A percentile compares a stretch with the other conserved stretches of the same genome.
These are phyloP conservation scores for Barbatosphaeria neglecta DNA, from an alignment of 495 filamentous ascomycete genomes.

Conservation along the genomic window DNA sequence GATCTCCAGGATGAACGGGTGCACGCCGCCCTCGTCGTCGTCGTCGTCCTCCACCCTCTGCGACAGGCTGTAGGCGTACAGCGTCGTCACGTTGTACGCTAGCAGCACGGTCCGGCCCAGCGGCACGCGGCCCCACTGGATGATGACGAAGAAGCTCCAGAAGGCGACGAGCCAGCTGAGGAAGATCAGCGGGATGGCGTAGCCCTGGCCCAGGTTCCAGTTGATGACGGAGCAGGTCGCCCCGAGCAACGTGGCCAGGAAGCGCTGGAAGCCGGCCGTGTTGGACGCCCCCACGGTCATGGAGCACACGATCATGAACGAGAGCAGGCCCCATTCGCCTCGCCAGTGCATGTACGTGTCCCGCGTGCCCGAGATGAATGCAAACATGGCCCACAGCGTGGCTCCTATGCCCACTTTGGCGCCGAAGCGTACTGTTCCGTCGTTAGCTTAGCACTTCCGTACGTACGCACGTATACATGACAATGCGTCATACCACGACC, in stretches of 20 bases:
- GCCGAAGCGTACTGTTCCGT: conserved; percentile 50
- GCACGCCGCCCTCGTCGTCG: conserved; percentile 73
- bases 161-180: conserved; percentile 72
- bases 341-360: conserved; percentile 80
- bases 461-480: no score
- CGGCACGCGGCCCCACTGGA: conserved; percentile 72
- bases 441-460: conserved; percentile 17
- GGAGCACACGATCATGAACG: conserved; percentile 95
- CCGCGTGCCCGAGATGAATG: conserved; percentile 67
- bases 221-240: conserved; percentile 61
- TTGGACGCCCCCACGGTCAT: conserved; percentile 97
- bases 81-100: conserved; percentile 91
- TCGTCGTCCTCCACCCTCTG: conserved; percentile 67
- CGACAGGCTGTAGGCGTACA: conserved; percentile 86
- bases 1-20: conserved; percentile 79
- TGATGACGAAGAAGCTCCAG: conserved; percentile 78
- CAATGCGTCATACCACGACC: no score
- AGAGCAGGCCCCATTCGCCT: conserved; percentile 92
- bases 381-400: conserved; percentile 70
- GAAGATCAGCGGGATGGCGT: conserved; percentile 59
- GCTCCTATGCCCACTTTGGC: conserved; percentile 89
- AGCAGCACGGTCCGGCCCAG: conserved; percentile 88
- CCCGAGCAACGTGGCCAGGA: conserved; percentile 79
- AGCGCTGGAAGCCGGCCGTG: conserved; percentile 75
- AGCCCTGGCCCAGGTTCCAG: conserved; percentile 64